Evolutionary conservation across 192 early-diverging fungal genomes (phyloP), one percentile per base, ranked within the genome.

Genomic region (Cetraspora pellucida): DNA sequence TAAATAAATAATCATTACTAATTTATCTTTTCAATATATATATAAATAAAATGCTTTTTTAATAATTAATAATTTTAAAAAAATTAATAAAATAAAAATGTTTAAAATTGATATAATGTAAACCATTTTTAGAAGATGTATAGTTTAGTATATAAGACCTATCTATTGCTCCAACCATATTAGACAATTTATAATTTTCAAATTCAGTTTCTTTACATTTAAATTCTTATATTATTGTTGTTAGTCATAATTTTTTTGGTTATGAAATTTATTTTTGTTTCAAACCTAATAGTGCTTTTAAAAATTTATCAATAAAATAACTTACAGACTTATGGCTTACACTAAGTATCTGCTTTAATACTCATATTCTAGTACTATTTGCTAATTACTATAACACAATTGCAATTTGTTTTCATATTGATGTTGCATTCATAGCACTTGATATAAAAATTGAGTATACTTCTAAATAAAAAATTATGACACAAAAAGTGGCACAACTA

Each of bases 171-270:
- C 37, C 37, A 66, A 66, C 19, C 8, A 66, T 13, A 45, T 66
- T 66, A 13, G 37, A 17, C n/a, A 66, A n/a, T 8, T 21, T 31
- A 0, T 3, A 16, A 8, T 58, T 5, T 25, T 10, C 55, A 10
- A 58, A 23, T 10, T 31, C 44, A 45, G 44, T 16, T 66, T 66
- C 64, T 21, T 17, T 9, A 44, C 19, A 11, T 9, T 31, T 31
- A 66, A 66, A 65, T n/a, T 30, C 64, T 66, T 66, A 17, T 21
- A 45, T 45, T 66, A 66, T 31, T 66, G 9, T 23, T 66, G 9
- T 4, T 8, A 66, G 10, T 66, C 8, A 7, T 66, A 16, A 23
- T 21, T n/a, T 13, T 10, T 16, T 13, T 16, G 64, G 64, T 31
- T 31, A 44, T 66, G 4, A 0, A 23, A 65, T 65, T 43, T 14